Evolutionary conservation across 164 flowering plant genomes (phyloP), one percentile per base, ranked within the genome.

Genomic region (Nelumbo lutea): DNA sequence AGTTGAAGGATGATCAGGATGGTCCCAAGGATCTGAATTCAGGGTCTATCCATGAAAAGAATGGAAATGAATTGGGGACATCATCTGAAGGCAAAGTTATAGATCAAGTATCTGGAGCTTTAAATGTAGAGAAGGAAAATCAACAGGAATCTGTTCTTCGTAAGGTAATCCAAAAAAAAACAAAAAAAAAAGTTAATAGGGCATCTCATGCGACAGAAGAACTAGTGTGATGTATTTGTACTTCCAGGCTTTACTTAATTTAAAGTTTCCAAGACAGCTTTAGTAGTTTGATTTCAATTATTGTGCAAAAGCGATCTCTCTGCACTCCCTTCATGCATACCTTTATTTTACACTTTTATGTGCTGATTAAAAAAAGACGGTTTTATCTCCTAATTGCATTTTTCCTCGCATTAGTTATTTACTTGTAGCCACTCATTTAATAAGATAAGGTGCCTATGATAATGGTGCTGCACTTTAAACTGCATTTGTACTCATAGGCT

Each of bases 1-100:
- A 84, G 70, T 68, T 79, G 78, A 83, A 90, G 75, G 83, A 78
- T 77, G 82, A 79, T 68, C 50, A 77, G 65, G 81, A 76, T 69
- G 73, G 67, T 70, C 61, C 64, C 68, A 84, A 73, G 47, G 65
- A 72, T 15, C 8, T 15, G 27, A 68, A 72, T 68, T 62, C 73
- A 42, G 57, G 71, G 46, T 68, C 84, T 41, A 6, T 66, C 38
- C 64, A 72, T 61, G 73, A 59, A 62, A 75, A 79, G 57, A 51
- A 76, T 42, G 79, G 64, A 58, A 72, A 27, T 53, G 13, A 45
- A 61, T 62, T 62, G 14, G 66, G 74, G 42, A 65, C 38, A 65
- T 46, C 77, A 62, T 64, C 77, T 27, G 73, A 80, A 72, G 73
- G 44, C 52, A 69, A 76, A 59, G 59, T 15, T 53, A 61, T 67